Percentiles rank a stretch among this genome's conserved stretches.
phyloP scores from a whole-genome alignment of 305 asterid species.

The Solanum hybrid region DNA sequence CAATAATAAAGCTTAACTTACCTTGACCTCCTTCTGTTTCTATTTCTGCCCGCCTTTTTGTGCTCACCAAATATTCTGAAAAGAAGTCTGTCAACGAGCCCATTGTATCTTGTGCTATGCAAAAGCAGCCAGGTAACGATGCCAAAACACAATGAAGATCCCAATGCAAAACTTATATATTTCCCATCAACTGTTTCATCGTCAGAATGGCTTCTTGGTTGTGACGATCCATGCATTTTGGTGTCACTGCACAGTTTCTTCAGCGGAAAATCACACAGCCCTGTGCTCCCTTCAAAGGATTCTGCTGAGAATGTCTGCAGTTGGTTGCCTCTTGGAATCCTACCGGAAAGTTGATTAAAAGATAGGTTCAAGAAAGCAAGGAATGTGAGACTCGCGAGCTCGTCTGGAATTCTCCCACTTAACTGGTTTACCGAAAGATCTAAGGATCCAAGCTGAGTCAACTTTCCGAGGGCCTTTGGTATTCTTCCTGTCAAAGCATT shows the following conservation, averaged over 20 bases:
- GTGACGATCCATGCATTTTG: neutral
- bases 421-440: slow-evolving; percentile 40
- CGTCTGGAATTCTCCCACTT: slow-evolving; percentile 36
- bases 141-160: neutral
- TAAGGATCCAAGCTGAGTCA: slow-evolving; percentile 30
- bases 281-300: slow-evolving; percentile 22
- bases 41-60: neutral
- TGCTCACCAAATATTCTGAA: neutral
- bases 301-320: slow-evolving; percentile 20
- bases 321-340: slow-evolving; percentile 29
- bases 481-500: slow-evolving; percentile 34
- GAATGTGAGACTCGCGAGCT: slow-evolving; percentile 27
- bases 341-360: slow-evolving; percentile 30
- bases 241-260: neutral
- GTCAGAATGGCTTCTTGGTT: neutral
- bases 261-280: slow-evolving; percentile 32
- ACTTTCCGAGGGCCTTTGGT: slow-evolving; percentile 41
- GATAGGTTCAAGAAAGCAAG: slow-evolving; percentile 35
- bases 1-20: neutral
- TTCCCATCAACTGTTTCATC: neutral
- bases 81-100: neutral
- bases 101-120: neutral
- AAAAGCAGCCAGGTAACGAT: neutral
- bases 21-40: neutral
- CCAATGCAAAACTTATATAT: neutral